Evolutionary conservation across 345 rosid species (phyloP).

Genomic region (Raphanus raphanistrum): DNA sequence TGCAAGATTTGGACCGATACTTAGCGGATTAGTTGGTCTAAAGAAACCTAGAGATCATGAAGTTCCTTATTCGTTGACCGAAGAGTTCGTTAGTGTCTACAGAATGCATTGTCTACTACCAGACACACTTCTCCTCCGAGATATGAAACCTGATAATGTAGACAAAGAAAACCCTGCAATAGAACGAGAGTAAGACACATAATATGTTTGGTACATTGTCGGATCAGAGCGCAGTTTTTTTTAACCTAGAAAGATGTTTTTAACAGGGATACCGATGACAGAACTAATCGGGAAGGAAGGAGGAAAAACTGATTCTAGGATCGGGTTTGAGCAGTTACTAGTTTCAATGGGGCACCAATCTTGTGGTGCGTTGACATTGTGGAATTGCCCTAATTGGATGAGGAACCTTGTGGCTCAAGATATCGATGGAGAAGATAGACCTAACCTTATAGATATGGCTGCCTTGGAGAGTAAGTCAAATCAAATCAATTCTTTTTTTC

Average conservation of each 20-base stretch:
- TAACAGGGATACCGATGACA: conserved; percentile 54
- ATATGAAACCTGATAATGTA: conserved; percentile 42
- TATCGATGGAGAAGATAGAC: conserved; percentile 65
- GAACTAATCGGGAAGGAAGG: conserved; percentile 60
- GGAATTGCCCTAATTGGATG: conserved; percentile 85
- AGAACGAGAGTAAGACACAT: conserved; percentile 49
- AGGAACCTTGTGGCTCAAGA: conserved; percentile 70
- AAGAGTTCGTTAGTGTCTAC: conserved; percentile 72
- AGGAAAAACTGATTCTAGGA: conserved; percentile 43
- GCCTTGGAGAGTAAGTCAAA: conserved; percentile 59
- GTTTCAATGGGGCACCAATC: conserved; percentile 77
- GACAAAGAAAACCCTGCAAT: conserved; percentile 49
- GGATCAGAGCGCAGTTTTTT: neutral
- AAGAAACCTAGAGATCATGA: conserved; percentile 75
- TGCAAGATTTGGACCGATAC: conserved; percentile 49
- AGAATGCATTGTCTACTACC: conserved; percentile 73
- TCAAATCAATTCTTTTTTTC: neutral
- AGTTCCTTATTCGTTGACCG: conserved; percentile 69
- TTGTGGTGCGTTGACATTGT: conserved; percentile 60
- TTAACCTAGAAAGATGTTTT: conserved; percentile 1
- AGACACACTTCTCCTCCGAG: conserved; percentile 53
- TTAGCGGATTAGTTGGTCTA: conserved; percentile 74
- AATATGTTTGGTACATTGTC: neutral
- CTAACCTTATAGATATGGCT: conserved; percentile 63
- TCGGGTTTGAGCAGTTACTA: conserved; percentile 63